A percentile compares a stretch with the other conserved stretches of the same genome.
Evolutionary conservation across 768 basidiomycete genomes (phyloP).

Genomic region (Tephrocybe rancida): DNA sequence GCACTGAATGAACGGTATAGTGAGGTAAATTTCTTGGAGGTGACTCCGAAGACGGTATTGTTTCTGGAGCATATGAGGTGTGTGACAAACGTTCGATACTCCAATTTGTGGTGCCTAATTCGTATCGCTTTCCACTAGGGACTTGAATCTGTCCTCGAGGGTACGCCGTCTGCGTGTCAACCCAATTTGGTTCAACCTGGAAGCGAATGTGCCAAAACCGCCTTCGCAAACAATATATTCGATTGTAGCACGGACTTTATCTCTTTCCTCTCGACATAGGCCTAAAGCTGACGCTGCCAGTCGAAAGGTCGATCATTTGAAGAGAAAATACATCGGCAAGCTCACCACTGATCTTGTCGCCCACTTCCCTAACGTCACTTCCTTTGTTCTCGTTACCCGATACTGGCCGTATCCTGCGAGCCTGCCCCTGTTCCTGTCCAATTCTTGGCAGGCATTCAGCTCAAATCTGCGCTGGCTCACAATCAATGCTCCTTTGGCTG

Average conservation of each 20-base stretch:
- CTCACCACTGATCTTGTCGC: constrained; percentile 7
- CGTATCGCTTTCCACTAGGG: not conserved
- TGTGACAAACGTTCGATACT: not conserved
- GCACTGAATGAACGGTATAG: constrained; percentile 22
- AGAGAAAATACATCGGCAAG: constrained; percentile 5
- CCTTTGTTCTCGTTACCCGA: constrained; percentile 11
- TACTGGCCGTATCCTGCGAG: constrained; percentile 13
- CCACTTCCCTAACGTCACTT: constrained; percentile 13
- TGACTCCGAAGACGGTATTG: constrained; percentile 4
- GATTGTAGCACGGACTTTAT: not conserved
- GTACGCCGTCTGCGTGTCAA: constrained; percentile 17
- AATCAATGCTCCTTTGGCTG: constrained; percentile 10
- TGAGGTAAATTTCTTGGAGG: constrained; percentile 9
- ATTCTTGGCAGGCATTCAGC: constrained; percentile 11
- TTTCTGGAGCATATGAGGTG: constrained; percentile 17
- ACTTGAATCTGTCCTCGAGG: constrained; percentile 11
- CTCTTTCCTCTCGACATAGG: not conserved
- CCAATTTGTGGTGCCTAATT: not conserved
- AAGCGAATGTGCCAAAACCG: not conserved
- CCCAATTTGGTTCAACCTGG: constrained; percentile 16
- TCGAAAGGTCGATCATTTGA: not conserved
- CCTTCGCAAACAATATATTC: not conserved
- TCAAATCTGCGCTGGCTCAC: constrained; percentile 12
- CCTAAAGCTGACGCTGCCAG: not conserved
- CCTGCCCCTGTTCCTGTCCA: constrained; percentile 9